These are phyloP conservation scores for Phytophthora uliginosa DNA, from an alignment of 352 stramenopile species.

Conservation along the genomic window DNA sequence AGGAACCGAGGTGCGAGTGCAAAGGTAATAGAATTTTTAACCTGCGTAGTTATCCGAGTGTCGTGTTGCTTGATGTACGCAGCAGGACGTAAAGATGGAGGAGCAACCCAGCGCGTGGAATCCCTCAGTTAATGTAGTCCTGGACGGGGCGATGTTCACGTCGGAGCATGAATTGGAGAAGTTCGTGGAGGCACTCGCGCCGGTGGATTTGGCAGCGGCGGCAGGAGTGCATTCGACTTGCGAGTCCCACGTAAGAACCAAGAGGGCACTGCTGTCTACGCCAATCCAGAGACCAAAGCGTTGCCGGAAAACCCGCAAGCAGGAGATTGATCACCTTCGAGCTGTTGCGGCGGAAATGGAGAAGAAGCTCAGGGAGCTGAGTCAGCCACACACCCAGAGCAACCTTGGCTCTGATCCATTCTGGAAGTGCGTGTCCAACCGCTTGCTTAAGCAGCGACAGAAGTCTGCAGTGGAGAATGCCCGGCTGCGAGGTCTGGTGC, in stretches of 20 bases:
- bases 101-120: constrained; percentile 8
- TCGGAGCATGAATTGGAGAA: constrained; percentile 21
- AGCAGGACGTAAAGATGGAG: constrained; percentile 16
- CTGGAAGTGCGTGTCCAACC: constrained; percentile 55
- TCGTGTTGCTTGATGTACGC: neutral
- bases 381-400: constrained; percentile 29
- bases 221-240: neutral
- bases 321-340: constrained; percentile 56
- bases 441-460: constrained; percentile 49
- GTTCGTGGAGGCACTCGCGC: constrained; percentile 21
- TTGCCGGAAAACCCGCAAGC: constrained; percentile 48
- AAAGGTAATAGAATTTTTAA: neutral
- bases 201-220: neutral
- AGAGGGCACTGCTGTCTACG: constrained; percentile 1
- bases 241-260: constrained; percentile 7
- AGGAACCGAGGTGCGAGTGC: constrained; percentile 1
- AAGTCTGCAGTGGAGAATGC: constrained; percentile 53
- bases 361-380: constrained; percentile 47
- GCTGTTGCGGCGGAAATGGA: constrained; percentile 45
- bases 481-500: constrained; percentile 52
- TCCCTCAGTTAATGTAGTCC: constrained; percentile 11
- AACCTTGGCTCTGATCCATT: constrained; percentile 43
- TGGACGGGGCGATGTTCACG: constrained; percentile 18
- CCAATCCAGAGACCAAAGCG: constrained; percentile 30
- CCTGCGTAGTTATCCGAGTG: neutral